These are phyloP conservation scores for Rhynchosporium graminicola DNA, from an alignment of 2,329 filamentous ascomycete genomes.

Conservation along the genomic window DNA sequence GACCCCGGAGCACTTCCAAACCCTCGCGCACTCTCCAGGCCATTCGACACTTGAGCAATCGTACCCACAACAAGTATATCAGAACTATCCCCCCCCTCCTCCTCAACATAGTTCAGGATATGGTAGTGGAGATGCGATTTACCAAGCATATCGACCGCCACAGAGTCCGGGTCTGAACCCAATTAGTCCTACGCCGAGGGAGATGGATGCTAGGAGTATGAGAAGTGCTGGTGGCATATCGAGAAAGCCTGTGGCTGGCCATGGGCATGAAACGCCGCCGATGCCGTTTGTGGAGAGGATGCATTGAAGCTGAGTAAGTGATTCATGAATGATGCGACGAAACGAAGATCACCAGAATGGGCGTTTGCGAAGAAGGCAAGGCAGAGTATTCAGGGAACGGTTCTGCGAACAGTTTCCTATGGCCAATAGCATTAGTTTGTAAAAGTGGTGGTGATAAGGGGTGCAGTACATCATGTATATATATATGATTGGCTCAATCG, in stretches of 20 bases:
- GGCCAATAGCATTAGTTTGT: no score
- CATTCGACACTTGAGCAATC: neutral
- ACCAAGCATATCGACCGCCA: conserved; percentile 13
- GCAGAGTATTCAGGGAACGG: no score
- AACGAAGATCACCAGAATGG: no score
- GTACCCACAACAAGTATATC: neutral
- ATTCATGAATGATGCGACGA: no score
- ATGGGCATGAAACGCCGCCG: neutral
- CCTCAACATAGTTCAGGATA: neutral
- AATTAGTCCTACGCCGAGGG: conserved; percentile 11
- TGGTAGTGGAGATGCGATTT: conserved; percentile 1
- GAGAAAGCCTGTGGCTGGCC: conserved; percentile 12
- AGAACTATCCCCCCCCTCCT: conserved; percentile 1
- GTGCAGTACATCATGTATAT: no score
- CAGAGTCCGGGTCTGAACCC: neutral
- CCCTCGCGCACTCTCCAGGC: neutral
- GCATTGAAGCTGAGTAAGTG: neutral
- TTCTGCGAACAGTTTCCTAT: no score
- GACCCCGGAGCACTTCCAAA: conserved; percentile 3
- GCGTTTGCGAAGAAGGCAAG: no score
- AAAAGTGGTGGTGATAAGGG: no score
- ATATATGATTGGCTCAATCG: no score
- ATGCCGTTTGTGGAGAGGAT: neutral
- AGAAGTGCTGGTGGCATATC: conserved; percentile 13
- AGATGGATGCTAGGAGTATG: conserved; percentile 15